Evolutionary conservation across 176 grass and related monocot genomes (phyloP), one percentile per base, ranked within the genome.

Genomic region (Bonia amplexicaulis): DNA sequence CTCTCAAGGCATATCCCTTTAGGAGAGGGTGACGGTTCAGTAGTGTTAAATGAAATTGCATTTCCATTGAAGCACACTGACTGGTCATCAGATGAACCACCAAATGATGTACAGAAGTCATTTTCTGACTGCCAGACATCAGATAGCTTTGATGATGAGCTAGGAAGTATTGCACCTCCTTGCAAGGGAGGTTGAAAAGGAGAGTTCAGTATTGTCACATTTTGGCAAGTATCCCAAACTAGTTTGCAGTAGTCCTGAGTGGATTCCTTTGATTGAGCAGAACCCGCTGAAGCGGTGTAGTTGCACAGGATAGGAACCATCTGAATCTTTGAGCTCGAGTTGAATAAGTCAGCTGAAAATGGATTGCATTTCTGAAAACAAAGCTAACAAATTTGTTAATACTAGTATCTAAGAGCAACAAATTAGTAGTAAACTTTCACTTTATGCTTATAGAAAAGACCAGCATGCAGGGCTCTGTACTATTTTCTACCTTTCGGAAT

Each of bases 1-100:
- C 87, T 89, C 88, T 98, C 96, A n/a, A 95, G 73, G 65, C 96
- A 98, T 20, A 98, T 47, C 25, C 96, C 96, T 90, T 95, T 95
- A 54, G 96, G 82, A 29, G 80, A 46, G 17, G 91, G 37, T 69
- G 88, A 87, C 31, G 78, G 77, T 74, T 91, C 65, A 31, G 55
- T 92, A 66, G 66, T 90, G 89, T 93, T 95, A 64, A 98, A 92
- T 25, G 86, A 90, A 90, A 88, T 87, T 9, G 77, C 70, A 73
- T 93, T 87, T 67, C 96, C 96, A 61, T 89, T 62, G 31, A 98
- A 98, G 80, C 93, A 98, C 66, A 90, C 23, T 10, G 87, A 89
- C 27, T 90, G 72, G 25, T 88, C 68, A 74, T 79, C 80, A 6
- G 85, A 89, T 33, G 85, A 87, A 26, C 87, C 92, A 70, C 95